Conservation (phyloP, 768 basidiomycete species). For the Pleurotus cornucopiae region DNA sequence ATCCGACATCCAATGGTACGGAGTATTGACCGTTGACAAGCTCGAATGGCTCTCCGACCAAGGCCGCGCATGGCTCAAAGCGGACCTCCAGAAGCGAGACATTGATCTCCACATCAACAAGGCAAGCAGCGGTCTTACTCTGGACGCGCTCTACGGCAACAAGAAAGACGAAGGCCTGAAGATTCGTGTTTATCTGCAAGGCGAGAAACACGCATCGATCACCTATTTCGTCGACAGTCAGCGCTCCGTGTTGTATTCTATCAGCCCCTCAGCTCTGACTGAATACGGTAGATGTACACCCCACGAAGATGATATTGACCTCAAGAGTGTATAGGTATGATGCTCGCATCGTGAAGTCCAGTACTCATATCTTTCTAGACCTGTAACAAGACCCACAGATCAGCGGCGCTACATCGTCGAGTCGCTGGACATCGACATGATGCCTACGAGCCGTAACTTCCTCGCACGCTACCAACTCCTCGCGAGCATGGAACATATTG, state of each 20-base stretch:
- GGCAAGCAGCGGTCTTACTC: constrained; percentile 23
- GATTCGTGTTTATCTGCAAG: constrained; percentile 39
- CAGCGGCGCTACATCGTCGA: constrained; percentile 39
- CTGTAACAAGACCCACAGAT: neutral
- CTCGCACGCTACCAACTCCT: constrained; percentile 48
- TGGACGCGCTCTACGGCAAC: constrained; percentile 29
- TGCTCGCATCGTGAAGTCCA: neutral
- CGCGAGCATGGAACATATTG: constrained; percentile 42
- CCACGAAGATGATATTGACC: neutral
- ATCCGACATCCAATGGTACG: too few relatives aligned
- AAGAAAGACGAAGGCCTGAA: constrained; percentile 16
- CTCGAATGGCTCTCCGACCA: too few relatives aligned
- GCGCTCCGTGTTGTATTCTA: constrained; percentile 7
- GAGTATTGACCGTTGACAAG: too few relatives aligned
- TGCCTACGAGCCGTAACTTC: constrained; percentile 40
- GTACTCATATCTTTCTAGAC: neutral
- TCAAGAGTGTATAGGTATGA: constrained; percentile 13
- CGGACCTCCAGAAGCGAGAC: neutral
- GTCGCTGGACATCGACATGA: constrained; percentile 42
- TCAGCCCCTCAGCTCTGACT: neutral
- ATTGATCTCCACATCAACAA: constrained; percentile 15
- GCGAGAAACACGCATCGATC: constrained; percentile 34
- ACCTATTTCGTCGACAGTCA: constrained; percentile 28
- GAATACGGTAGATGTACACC: neutral
- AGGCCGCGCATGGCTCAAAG: too few relatives aligned